Conservation (phyloP, 306 rosid species). For the Quercus glauca region DNA sequence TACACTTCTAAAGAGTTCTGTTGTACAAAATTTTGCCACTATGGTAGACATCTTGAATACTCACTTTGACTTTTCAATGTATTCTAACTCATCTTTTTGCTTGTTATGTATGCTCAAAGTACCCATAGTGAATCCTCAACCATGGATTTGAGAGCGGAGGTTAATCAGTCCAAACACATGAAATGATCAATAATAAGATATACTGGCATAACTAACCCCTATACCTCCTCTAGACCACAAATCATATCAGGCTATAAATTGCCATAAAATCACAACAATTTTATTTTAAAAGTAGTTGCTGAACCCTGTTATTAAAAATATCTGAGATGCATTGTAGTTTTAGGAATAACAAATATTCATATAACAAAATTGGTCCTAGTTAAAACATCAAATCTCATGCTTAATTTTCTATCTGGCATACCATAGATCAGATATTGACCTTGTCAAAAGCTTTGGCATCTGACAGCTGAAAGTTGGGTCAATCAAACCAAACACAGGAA, state of each 20-base stretch:
- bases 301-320: neutral
- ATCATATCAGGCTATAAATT: neutral
- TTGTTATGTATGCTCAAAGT: neutral
- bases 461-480: neutral
- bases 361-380: neutral
- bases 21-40: neutral
- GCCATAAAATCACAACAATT: neutral
- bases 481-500: neutral
- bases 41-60: neutral
- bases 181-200: neutral
- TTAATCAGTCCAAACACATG: neutral
- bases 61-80: neutral
- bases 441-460: neutral
- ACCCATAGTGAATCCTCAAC: neutral
- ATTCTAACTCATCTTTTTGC: neutral
- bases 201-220: neutral
- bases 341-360: neutral
- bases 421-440: neutral
- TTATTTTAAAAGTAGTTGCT: neutral
- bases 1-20: neutral
- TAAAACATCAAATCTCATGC: neutral
- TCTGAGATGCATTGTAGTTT: neutral
- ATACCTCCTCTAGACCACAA: neutral
- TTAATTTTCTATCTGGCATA: neutral
- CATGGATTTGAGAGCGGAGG: neutral